Conservation (phyloP, 2,329 filamentous ascomycete species). For the Acrocalymma vagum region DNA sequence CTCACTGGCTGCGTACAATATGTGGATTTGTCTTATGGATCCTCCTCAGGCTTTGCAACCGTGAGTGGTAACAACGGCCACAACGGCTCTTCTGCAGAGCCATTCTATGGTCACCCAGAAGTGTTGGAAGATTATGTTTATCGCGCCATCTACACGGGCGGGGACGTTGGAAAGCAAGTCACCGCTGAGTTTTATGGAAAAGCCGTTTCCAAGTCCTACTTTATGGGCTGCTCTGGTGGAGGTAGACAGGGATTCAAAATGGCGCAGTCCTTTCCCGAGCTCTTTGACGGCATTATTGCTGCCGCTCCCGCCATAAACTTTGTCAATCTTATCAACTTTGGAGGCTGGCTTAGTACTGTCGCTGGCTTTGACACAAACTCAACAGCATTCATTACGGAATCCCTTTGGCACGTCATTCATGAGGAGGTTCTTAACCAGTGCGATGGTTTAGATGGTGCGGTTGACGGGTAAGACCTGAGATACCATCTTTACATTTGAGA, state of each 20-base stretch:
- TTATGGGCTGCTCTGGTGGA: constrained; percentile 23
- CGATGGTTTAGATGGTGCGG: constrained; percentile 54
- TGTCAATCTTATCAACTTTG: constrained; percentile 6
- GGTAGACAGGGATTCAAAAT: constrained; percentile 21
- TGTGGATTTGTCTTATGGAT: constrained; percentile 49
- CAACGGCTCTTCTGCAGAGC: constrained; percentile 47
- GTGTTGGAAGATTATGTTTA: constrained; percentile 56
- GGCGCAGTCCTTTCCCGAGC: constrained; percentile 20
- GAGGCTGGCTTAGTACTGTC: constrained; percentile 8
- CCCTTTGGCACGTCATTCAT: constrained; percentile 48
- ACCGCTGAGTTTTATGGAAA: constrained; percentile 43
- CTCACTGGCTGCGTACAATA: constrained; percentile 59
- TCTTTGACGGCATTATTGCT: constrained; percentile 27
- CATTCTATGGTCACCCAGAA: constrained; percentile 51
- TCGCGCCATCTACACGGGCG: constrained; percentile 48
- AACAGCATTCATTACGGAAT: constrained; percentile 42
- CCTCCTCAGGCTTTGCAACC: constrained; percentile 40
- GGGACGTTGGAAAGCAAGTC: constrained; percentile 45
- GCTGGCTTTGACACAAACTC: constrained; percentile 15
- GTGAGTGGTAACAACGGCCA: constrained; percentile 44
- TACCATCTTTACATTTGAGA: neutral
- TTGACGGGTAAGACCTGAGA: constrained; percentile 42
- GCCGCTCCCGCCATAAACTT: constrained; percentile 40
- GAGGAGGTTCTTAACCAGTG: constrained; percentile 53
- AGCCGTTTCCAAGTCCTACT: constrained; percentile 41